Percentiles rank a stretch among this genome's conserved stretches.
Evolutionary conservation across 306 rosid genomes (phyloP).

Genomic region (Parietaria judaica): DNA sequence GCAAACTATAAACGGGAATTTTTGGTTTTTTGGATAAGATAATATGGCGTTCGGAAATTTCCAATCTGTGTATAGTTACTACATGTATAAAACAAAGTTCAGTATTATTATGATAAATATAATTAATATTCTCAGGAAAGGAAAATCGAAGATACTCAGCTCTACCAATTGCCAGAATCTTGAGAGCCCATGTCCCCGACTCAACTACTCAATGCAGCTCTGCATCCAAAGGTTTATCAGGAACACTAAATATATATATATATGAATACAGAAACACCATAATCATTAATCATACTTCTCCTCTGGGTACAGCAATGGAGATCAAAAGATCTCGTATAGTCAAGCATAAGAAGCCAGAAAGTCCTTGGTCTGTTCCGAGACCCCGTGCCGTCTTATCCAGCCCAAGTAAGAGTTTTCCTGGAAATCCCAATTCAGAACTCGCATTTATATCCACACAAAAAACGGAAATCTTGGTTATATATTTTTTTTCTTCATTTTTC

Average conservation of each 20-base stretch:
- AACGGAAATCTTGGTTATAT: neutral
- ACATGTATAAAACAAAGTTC: neutral
- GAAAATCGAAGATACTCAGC: constrained; percentile 17
- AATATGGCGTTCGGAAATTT: neutral
- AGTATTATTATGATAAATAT: no score
- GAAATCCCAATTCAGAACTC: no score
- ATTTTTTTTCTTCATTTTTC: neutral
- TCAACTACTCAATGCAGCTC: constrained; percentile 20
- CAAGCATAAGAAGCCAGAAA: constrained; percentile 17
- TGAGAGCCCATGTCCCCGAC: constrained; percentile 24
- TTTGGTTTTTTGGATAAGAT: neutral
- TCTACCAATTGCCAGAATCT: constrained; percentile 23
- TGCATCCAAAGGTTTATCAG: constrained; percentile 29
- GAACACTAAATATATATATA: no score
- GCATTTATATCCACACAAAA: no score
- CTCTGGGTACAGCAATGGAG: constrained; percentile 19
- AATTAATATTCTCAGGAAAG: constrained; percentile 18
- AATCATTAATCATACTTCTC: no score
- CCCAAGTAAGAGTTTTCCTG: constrained; percentile 34
- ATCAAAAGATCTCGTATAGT: constrained; percentile 12
- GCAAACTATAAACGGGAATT: no score
- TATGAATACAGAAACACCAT: no score
- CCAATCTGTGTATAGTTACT: neutral
- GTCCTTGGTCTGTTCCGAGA: constrained; percentile 22
- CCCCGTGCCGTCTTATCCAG: constrained; percentile 68